Conservation (phyloP, 805 yeast species). For the Barnettozyma sp. region DNA sequence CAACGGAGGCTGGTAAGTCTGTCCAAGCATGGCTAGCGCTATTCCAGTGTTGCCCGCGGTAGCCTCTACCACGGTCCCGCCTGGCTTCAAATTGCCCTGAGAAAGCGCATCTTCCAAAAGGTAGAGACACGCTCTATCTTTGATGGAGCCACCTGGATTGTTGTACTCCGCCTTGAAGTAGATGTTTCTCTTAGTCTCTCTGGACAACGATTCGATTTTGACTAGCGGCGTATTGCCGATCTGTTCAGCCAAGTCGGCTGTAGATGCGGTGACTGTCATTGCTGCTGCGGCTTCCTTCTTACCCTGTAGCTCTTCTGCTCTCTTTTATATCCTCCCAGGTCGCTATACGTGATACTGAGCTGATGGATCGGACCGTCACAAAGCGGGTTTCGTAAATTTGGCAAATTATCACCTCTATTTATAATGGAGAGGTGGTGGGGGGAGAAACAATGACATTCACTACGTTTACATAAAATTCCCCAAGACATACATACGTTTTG, state of each 20-base stretch:
- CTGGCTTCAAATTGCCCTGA: slow-evolving; percentile 47
- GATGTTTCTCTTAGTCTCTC: slow-evolving; percentile 60
- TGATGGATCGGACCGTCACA: too few relatives aligned
- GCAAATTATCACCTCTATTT: too few relatives aligned
- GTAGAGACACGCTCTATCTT: slow-evolving; percentile 73
- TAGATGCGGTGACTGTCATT: slow-evolving; percentile 1
- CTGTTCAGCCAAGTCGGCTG: slow-evolving; percentile 10
- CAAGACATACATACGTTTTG: too few relatives aligned
- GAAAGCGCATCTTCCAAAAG: slow-evolving; percentile 54
- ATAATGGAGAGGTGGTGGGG: too few relatives aligned
- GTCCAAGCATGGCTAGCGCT: slow-evolving; percentile 64
- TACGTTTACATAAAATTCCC: too few relatives aligned
- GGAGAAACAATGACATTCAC: too few relatives aligned
- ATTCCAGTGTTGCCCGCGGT: slow-evolving; percentile 87
- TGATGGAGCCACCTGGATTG: slow-evolving; percentile 82
- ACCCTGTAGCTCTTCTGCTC: too few relatives aligned
- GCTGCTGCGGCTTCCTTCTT: too few relatives aligned
- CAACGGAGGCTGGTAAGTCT: slow-evolving; percentile 22
- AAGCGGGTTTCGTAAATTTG: too few relatives aligned
- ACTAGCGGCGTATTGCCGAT: slow-evolving; percentile 73
- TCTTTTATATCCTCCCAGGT: too few relatives aligned
- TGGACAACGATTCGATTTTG: slow-evolving; percentile 52
- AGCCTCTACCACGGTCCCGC: slow-evolving; percentile 71
- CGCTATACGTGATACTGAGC: too few relatives aligned
- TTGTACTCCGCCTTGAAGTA: slow-evolving; percentile 66